Base-by-base conservation (phyloP, 2,329 filamentous ascomycete genomes). In the Botrytis aclada region DNA sequence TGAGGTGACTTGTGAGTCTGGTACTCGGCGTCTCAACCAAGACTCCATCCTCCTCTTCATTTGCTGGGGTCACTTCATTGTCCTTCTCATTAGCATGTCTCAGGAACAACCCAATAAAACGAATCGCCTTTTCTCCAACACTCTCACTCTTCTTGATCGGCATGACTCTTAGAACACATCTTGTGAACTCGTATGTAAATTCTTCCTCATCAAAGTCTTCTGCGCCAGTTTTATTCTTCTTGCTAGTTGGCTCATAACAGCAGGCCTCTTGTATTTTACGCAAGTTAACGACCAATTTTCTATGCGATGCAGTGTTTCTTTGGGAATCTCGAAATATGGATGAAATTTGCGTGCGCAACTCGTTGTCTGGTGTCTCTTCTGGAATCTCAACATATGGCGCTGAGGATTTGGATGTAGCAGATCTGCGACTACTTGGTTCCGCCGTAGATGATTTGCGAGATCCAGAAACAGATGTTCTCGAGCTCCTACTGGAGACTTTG, bases 231-330 rank as follows among this genome's bases (percentile, higher is more conserved):
- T 83, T 86, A 76, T 82, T 86, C 79, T 87, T 88, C 75, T 86
- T 83, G 75, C 82, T 85, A 47, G 83, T 85, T 29, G 85, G 88
- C 77, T 90, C 89, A 78, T 91, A 91, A 80, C 88, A 90, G 83
- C 94, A 97, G 54, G 91, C 86, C 81, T 98, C 95, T 79, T 98
- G 95, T 61, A 97, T 88, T 83, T 97, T 98, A 76, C 95, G 90
- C 74, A 99, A 84, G 67, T 90, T 94, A 74, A 98, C 92, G 6
- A 92, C 92, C 0, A 97, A 87, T 81, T 98, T 98, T 74, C 95
- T 87, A 81, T 99, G 96, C 2, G 93, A 93, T 1, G 95, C 94
- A 0, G 93, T 97, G 1, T 93, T 97, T 78, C 92, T 91, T 82
- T 99, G 96, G 47, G 95, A 94, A 81, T 95, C 92, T 76, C 88